Conservation (phyloP, 148 eudicot species). For the Rhododendron ferrugineum region DNA sequence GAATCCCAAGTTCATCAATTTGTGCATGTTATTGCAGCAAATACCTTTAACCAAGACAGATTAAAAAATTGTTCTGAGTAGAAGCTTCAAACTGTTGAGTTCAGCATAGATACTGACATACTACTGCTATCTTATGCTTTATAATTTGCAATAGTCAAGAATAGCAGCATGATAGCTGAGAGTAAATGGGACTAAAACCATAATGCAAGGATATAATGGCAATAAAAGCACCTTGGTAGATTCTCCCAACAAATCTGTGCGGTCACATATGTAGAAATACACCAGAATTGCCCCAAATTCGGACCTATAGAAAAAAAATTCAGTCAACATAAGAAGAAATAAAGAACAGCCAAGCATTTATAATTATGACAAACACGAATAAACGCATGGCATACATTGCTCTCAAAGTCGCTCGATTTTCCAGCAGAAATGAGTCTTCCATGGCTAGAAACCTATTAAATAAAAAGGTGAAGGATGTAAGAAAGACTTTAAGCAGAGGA, state of each 20-base stretch:
- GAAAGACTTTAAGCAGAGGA: not conserved
- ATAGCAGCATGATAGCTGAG: not conserved
- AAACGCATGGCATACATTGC: constrained; percentile 61
- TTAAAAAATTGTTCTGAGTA: not conserved
- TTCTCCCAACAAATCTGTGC: constrained; percentile 63
- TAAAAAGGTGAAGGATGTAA: constrained; percentile 15
- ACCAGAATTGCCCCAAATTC: constrained; percentile 73
- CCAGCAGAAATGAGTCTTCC: constrained; percentile 87
- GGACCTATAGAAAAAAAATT: constrained; percentile 41
- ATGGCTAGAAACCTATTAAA: constrained; percentile 70
- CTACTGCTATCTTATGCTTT: not conserved
- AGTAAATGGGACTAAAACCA: not conserved
- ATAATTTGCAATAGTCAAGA: not conserved
- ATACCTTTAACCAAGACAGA: not conserved
- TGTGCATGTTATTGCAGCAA: not conserved
- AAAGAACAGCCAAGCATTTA: not conserved
- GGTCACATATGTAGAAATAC: constrained; percentile 84
- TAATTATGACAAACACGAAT: not conserved
- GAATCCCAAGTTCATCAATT: not conserved
- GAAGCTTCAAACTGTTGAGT: not conserved
- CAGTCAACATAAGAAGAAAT: constrained; percentile 9
- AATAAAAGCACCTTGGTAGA: constrained; percentile 62
- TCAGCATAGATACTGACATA: not conserved
- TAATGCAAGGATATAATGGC: not conserved
- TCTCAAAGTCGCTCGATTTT: constrained; percentile 73